Percentiles rank a stretch among this genome's conserved stretches.
These are phyloP conservation scores for Ogataea ganodermae DNA, from an alignment of 805 yeast genomes.

Conservation along the genomic window DNA sequence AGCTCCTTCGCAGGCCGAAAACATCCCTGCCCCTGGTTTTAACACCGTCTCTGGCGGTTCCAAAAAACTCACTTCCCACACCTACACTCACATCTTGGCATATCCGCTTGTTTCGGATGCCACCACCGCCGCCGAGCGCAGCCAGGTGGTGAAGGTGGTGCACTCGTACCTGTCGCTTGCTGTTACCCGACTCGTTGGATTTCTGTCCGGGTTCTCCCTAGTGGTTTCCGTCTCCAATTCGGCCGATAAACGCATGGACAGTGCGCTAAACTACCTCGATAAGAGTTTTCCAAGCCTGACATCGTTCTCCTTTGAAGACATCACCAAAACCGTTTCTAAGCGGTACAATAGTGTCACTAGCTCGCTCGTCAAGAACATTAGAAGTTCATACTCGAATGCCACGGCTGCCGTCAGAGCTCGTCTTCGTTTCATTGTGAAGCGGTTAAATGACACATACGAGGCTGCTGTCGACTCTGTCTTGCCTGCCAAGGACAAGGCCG, in stretches of 20 bases:
- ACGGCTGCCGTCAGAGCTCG: slow-evolving; percentile 15
- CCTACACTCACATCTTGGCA: slow-evolving; percentile 31
- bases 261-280: slow-evolving; percentile 32
- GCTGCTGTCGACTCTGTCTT: slow-evolving; percentile 28
- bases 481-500: slow-evolving; percentile 26
- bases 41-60: slow-evolving; percentile 2
- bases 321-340: slow-evolving; percentile 8
- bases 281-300: slow-evolving; percentile 32
- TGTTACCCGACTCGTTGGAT: slow-evolving; percentile 11
- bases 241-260: slow-evolving; percentile 28
- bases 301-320: slow-evolving; percentile 23
- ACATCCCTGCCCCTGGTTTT: slow-evolving; percentile 6
- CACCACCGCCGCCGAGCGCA: slow-evolving; percentile 16
- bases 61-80: slow-evolving; percentile 17
- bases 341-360: slow-evolving; percentile 16
- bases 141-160: slow-evolving; percentile 22
- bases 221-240: slow-evolving; percentile 22
- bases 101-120: slow-evolving; percentile 36
- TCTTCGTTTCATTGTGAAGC: slow-evolving; percentile 31
- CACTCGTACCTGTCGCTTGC: slow-evolving; percentile 20
- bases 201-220: slow-evolving; percentile 23
- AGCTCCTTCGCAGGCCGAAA: slow-evolving; percentile 6
- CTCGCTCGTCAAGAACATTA: slow-evolving; percentile 13
- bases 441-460: slow-evolving; percentile 35
- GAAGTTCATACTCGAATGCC: slow-evolving; percentile 15